Conservation (phyloP, 768 basidiomycete species). For the Mrakia gelida region DNA sequence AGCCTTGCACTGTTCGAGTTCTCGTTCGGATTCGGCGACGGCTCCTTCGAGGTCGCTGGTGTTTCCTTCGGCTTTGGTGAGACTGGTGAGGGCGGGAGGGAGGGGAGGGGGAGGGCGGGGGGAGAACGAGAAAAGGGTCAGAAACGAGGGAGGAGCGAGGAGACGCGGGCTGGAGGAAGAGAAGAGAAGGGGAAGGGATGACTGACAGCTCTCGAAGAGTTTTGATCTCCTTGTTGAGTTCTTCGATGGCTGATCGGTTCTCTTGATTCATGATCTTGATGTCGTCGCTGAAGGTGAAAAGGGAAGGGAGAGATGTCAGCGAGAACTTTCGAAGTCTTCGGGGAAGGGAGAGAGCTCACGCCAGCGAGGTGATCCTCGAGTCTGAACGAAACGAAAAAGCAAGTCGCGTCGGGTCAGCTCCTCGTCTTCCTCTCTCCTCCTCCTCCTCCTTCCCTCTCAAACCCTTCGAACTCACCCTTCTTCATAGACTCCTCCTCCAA, state of each 20-base stretch:
- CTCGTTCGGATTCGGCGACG: not conserved
- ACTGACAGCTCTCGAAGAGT: not conserved
- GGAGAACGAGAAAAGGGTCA: not conserved
- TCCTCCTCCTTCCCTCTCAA: not conserved
- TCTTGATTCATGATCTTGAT: not conserved
- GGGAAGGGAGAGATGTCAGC: not conserved
- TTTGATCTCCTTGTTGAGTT: not conserved
- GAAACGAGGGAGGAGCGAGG: not conserved
- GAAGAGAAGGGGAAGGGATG: not conserved
- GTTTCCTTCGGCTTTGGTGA: not conserved
- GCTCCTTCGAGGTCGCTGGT: slow-evolving; percentile 1
- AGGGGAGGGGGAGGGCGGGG: not conserved
- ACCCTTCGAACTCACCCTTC: not conserved
- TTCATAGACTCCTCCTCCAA: not conserved
- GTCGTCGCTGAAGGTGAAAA: not conserved
- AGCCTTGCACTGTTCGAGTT: not conserved
- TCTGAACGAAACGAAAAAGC: not conserved
- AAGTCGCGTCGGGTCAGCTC: not conserved
- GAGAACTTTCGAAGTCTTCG: not conserved
- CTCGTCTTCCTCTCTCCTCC: not conserved
- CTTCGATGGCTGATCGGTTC: not conserved
- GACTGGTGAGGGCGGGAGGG: not conserved
- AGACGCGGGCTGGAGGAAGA: not conserved
- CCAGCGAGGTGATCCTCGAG: not conserved
- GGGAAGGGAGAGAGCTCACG: not conserved